Percentiles rank a stretch among this genome's conserved stretches.
phyloP scores from a whole-genome alignment of 2,329 filamentous ascomycete species.

The Colletotrichum spinosum region DNA sequence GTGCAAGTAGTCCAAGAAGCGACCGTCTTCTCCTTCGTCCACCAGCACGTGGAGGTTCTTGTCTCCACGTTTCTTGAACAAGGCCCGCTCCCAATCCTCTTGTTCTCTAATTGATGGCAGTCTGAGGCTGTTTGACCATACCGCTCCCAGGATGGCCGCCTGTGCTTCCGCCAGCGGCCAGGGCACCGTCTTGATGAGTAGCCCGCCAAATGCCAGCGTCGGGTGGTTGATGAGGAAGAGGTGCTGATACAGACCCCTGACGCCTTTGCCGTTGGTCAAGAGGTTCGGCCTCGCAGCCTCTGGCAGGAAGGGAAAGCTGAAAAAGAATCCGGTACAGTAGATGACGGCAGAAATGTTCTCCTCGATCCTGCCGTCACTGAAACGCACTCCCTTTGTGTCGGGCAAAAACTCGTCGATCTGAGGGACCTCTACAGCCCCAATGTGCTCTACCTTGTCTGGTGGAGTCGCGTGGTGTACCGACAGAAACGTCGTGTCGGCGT shows the following conservation, averaged over 20 bases:
- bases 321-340: slow-evolving; percentile 87
- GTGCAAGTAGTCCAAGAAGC: slow-evolving; percentile 77
- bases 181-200: slow-evolving; percentile 88
- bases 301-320: slow-evolving; percentile 76
- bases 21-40: slow-evolving; percentile 69
- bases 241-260: slow-evolving; percentile 82
- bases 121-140: slow-evolving; percentile 77
- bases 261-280: slow-evolving; percentile 75
- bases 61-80: slow-evolving; percentile 61
- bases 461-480: slow-evolving; percentile 67
- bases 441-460: slow-evolving; percentile 57
- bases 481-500: slow-evolving; percentile 70
- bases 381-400: slow-evolving; percentile 70
- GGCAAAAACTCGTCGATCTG: slow-evolving; percentile 69
- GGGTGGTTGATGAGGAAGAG: slow-evolving; percentile 81
- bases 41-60: slow-evolving; percentile 59
- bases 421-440: slow-evolving; percentile 62
- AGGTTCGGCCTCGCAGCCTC: slow-evolving; percentile 57
- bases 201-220: slow-evolving; percentile 79
- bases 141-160: slow-evolving; percentile 78
- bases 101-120: slow-evolving; percentile 75
- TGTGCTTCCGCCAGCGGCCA: slow-evolving; percentile 86
- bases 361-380: slow-evolving; percentile 72
- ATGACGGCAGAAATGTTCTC: slow-evolving; percentile 75
- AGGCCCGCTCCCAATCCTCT: slow-evolving; percentile 73